Evolutionary conservation across 2,329 filamentous ascomycete species (phyloP), one percentile per base, ranked within the genome.

Genomic region (Exutisphaerella laricina): DNA sequence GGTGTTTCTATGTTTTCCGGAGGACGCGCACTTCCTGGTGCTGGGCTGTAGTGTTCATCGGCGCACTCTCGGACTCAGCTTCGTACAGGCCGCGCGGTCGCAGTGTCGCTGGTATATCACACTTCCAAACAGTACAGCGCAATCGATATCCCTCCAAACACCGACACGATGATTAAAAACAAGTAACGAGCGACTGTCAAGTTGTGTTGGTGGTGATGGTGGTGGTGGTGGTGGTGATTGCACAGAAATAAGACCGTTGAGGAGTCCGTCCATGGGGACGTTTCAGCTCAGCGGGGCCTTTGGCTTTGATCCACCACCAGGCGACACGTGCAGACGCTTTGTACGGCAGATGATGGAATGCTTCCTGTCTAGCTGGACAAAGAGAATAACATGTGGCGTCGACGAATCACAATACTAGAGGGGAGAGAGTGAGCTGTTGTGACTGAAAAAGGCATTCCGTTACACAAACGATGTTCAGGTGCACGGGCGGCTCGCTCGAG

Each of bases 51-150:
- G n/a, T n/a, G n/a, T n/a, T n/a, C n/a, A n/a, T n/a, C n/a, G n/a
- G n/a, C n/a, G n/a, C n/a, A n/a, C n/a, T 22, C n/a, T 32, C 17
- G 8, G 26, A 13, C 25, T 30, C 38, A 40, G 38, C 25, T 21
- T 40, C 38, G 26, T 12, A 23, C 12, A 32, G 18, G 38, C 26
- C 38, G 38, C 38, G 38, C 38, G 38, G 28, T 40, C 38, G 28
- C 23, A 40, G 22, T 32, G 12, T 40, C 16, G 23, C 12, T 18
- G 7, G 16, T 20, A 16, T 22, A 21, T 18, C 28, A 28, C 28
- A 5, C 14, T n/a, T n/a, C n/a, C n/a, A n/a, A 10, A 17, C 4
- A 6, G 17, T 29, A 4, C 10, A 14, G 12, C n/a, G 10, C 18
- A 21, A 20, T 18, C n/a, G 10, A 20, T 23, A 9, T 32, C 28